These are phyloP conservation scores for Aegilops tauschii DNA, from an alignment of 176 grass and related monocot species.

Conservation along the genomic window DNA sequence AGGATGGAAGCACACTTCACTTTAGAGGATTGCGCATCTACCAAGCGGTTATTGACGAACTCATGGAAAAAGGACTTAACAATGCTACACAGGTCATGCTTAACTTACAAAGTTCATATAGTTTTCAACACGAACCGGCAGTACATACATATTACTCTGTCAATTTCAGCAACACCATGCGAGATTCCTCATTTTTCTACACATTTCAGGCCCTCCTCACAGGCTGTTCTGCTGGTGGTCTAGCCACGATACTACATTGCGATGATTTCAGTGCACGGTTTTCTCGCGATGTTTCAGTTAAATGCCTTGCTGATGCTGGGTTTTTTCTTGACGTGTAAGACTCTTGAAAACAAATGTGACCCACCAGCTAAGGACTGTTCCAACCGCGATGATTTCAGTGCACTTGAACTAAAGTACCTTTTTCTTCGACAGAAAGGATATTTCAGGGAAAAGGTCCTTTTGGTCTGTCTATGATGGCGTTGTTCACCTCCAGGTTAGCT, in stretches of 20 bases:
- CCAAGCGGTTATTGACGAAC: constrained; percentile 53
- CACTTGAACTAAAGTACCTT: neutral
- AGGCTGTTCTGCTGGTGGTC: constrained; percentile 86
- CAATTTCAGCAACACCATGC: neutral
- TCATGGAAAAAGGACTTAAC: constrained; percentile 54
- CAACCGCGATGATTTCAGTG: neutral
- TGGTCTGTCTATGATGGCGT: constrained; percentile 42
- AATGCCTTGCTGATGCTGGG: constrained; percentile 80
- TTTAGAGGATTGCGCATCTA: constrained; percentile 80
- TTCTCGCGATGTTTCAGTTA: constrained; percentile 36
- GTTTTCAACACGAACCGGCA: too few species aligned
- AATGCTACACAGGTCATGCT: constrained; percentile 59
- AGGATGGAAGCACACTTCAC: neutral
- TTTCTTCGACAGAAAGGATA: constrained; percentile 44
- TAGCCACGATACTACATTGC: constrained; percentile 70
- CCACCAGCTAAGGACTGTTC: neutral
- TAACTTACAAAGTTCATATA: too few species aligned
- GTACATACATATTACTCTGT: too few species aligned
- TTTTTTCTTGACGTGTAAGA: constrained; percentile 78
- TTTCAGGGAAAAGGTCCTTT: constrained; percentile 63
- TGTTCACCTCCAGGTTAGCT: constrained; percentile 70
- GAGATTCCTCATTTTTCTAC: neutral
- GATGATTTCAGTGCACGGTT: constrained; percentile 58
- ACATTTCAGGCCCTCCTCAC: constrained; percentile 63
- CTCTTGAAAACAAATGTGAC: neutral